Base-by-base conservation (phyloP, 768 basidiomycete genomes). In the Trametes sanguinea region DNA sequence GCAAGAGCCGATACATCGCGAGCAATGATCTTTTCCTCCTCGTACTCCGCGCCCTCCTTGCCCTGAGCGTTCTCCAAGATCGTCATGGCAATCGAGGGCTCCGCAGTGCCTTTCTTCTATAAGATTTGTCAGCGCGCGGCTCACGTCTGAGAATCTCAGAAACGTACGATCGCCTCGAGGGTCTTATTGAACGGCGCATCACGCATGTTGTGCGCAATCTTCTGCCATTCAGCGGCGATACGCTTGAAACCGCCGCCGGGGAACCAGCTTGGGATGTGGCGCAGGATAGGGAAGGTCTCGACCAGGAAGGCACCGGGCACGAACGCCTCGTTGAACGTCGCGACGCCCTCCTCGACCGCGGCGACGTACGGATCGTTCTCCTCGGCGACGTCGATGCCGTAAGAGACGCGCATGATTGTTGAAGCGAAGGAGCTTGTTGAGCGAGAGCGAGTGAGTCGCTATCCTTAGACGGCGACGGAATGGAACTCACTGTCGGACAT, bases 251-350 rank as follows among this genome's bases (percentile, higher is more conserved):
- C 64, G 30, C 27, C 65, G 14, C 65, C 65, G 16, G 65, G 65
- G 55, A 66, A 57, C 62, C 65, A 66, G 46, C 52, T 27, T 7
- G 65, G 65, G 22, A 66, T 50, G 53, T 64, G 46, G 16, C 40
- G 50, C 22, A 67, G 45, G n/a, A 22, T 57, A 3, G 69, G 71
- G 40, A 74, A 35, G n/a, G 65, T 65, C 50, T 74, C 72, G 22
- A 74, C 72, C 13, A 72, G 64, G 64, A 69, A 74, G 1, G 68
- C 58, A 2, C 72, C 73, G n/a, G 73, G 69, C 7, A 60, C 57
- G 22, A 61, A 42, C 4, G 65, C 62, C 30, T 44, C 51, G 43
- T 55, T 54, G 48, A 62, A 62, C n/a, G 54, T 62, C 14, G 47
- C 61, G 22, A 62, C 61, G 13, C 61, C 61, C 50, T 62, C 54